Base-by-base conservation (phyloP, 2,329 filamentous ascomycete genomes). In the Aureobasidium sp. region DNA sequence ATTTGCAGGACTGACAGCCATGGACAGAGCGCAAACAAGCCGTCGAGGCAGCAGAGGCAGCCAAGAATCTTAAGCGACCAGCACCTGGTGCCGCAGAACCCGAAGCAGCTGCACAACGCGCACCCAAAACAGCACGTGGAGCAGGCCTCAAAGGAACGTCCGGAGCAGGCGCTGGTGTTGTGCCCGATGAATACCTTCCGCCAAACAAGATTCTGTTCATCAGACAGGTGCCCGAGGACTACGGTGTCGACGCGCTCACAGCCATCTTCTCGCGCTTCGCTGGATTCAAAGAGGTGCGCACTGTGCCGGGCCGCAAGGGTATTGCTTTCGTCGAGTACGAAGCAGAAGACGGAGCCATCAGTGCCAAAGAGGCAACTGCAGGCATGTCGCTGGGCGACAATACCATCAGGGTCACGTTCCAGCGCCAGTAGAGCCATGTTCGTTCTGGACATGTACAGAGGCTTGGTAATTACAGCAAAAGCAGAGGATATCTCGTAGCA, bases 291-390 rank as follows among this genome's bases (percentile, higher is more conserved):
- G 93, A 98, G 74, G 88, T 96, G 40, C 83, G 93, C 64, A 71
- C 89, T 66, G 91, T 97, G 40, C 90, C 91, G 5, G 87, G 89
- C 25, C 78, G 91, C 48, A 85, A 82, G 59, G 89, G 89, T 3
- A 90, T 98, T 68, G 93, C 90, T 0, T 98, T 98, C 69, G 89
- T 96, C 56, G 93, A 98, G 70, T 98, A 97, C 72, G 89, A 95
- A 64, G 84, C 81, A 60, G 90, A 97, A 72, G 79, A 84, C 42
- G 90, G 88, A 37, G 90, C 93, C 24, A 95, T 95, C 63, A 85
- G 83, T 52, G 93, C 93, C 16, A 97, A 95, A 77, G 91, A 97
- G 76, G 89, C 85, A 59, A 95, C 89, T 27, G 85, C 88, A 11
- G 89, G 89, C 19, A 90, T 93, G 81, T 76, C 81, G 21, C 74